Evolutionary conservation across 2,329 filamentous ascomycete genomes (phyloP), one percentile per base, ranked within the genome.

Genomic region (Botrytis cinerea): DNA sequence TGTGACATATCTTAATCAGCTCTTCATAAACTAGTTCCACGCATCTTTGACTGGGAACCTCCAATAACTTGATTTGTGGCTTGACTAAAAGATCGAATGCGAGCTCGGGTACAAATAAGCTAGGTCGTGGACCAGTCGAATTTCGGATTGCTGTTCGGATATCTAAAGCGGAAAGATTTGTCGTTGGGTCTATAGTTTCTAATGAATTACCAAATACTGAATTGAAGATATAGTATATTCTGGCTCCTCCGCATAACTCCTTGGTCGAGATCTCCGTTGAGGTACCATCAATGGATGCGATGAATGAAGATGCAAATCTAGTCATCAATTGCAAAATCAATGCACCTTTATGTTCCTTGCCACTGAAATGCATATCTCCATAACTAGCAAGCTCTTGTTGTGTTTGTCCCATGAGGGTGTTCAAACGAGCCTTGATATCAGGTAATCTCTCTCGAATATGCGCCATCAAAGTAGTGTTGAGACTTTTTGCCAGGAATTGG

Each of bases 381-480:
- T 99, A 99, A 83, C 95, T 97, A 61, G 96, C 96, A 73, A 99
- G 87, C 83, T 99, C 96, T 84, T 99, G 96, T 81, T 99, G 96
- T 67, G 96, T 98, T 83, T 99, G 96, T n/a, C 96, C 96, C 96
- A 99, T 99, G 70, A 99, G 86, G 0, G 96, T 99, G 83, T 99
- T 99, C 75, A 99, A 87, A 72, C 96, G 91, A 68, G 96, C 96
- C 84, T 99, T 99, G 86, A 99, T 99, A 82, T 99, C 96, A 45
- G 96, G 96, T 79, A 99, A 85, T 64, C 96, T 90, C 82, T 99
- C 96, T 75, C 96, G 92, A 81, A 99, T 99, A 81, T 99, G 96
- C 35, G 90, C 85, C 96, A 99, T 98, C 76, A 99, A 87, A 20
- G 96, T 99, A 61, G 92, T 92, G 83, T 98, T 99, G 75, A 99